Evolutionary conservation across 345 rosid genomes (phyloP), one percentile per base, ranked within the genome.

Genomic region (Heritiera fomes): DNA sequence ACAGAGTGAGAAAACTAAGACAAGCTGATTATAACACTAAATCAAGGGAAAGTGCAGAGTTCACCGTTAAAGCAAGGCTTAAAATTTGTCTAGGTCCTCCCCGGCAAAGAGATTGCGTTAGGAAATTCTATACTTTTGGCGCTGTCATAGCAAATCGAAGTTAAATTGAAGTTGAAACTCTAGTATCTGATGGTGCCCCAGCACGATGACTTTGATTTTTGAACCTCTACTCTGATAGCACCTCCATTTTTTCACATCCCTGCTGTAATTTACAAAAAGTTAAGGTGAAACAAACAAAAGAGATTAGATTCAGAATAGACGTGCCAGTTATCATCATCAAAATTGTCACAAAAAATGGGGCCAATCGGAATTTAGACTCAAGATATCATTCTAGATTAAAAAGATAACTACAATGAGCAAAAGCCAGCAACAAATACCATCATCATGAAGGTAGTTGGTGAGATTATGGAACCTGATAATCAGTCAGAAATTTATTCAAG

Each of bases 231-330:
- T 14, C 40, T 20, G 41, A 45, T 6, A 32, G 43, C 40, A 49
- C 14, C n/a, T 70, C 41, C 74, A 9, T 28, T 47, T 46, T 71
- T 49, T 30, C 23, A 49, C 75, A 49, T 71, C 20, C 75, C 59
- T 49, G 60, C 59, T 71, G 60, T 9, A 71, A 71, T 55, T 49
- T 49, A 30, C 59, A 71, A 49, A 49, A 49, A 23, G 59, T 71
- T 28, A 71, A 50, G 75, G 20, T 28, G 59, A 71, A 49, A 28
- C 20, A 71, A 71, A 49, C 59, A 71, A 71, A 50, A 50, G 17
- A 28, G 40, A 70, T 17, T 71, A 49, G 59, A 71, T 50, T 71
- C 40, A 71, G 75, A 50, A 30, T 3, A 49, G 75, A 71, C 75
- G 6, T 50, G 11, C 59, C 59, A 71, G 60, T 71, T 71, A 23